Evolutionary conservation across 2,329 filamentous ascomycete genomes (phyloP).

Genomic region (Neoarthrinium moseri): DNA sequence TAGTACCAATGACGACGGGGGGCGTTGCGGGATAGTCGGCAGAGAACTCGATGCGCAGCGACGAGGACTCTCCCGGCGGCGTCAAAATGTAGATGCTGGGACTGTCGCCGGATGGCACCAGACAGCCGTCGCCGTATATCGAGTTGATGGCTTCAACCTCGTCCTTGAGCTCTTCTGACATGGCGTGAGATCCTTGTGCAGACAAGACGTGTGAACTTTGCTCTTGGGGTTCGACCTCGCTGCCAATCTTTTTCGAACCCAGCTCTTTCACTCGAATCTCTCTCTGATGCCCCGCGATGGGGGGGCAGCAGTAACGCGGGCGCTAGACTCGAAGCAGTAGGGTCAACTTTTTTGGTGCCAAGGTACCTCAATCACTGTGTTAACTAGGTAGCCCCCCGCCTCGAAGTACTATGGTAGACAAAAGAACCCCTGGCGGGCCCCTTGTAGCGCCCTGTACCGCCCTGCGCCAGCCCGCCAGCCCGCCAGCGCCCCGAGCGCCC

Average conservation of each 20-base stretch:
- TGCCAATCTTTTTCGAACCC: too few relatives aligned
- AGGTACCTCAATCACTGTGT: too few relatives aligned
- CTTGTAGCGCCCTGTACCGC: not conserved
- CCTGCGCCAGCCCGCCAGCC: not conserved
- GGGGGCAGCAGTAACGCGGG: not conserved
- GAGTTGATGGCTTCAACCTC: conserved; percentile 82
- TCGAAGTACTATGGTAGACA: too few relatives aligned
- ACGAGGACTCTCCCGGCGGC: conserved; percentile 60
- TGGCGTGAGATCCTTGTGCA: conserved; percentile 19
- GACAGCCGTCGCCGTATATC: conserved; percentile 72
- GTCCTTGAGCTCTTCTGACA: conserved; percentile 64
- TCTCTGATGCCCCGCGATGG: conserved; percentile 1
- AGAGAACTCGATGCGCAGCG: conserved; percentile 67
- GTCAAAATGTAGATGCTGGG: conserved; percentile 58
- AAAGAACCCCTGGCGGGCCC: not conserved
- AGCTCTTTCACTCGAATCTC: too few relatives aligned
- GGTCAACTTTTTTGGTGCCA: too few relatives aligned
- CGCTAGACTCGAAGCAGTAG: not conserved
- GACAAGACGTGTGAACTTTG: too few relatives aligned
- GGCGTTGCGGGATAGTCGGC: conserved; percentile 70
- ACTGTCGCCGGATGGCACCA: conserved; percentile 41
- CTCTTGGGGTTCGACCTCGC: too few relatives aligned
- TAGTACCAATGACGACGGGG: conserved; percentile 73
- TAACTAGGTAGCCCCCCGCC: too few relatives aligned
- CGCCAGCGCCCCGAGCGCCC: not conserved